Conservation (phyloP, 2,329 filamentous ascomycete genomes). For the Penicillium expansum region DNA sequence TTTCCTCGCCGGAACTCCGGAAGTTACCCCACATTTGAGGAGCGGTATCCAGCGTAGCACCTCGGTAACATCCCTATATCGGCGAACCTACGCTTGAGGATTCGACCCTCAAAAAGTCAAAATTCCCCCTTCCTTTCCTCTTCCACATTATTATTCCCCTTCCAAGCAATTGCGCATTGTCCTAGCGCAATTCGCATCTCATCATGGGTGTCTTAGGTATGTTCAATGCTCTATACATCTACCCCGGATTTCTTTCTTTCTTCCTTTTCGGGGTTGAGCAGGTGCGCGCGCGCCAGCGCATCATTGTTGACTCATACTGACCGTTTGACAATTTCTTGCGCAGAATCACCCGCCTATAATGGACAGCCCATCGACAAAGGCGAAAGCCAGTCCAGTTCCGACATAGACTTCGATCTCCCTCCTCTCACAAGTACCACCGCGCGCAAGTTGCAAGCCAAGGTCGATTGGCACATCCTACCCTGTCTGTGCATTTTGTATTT, state of each 20-base stretch:
- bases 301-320: conserved; percentile 9
- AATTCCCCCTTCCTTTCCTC: not conserved
- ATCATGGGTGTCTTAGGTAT: conserved; percentile 19
- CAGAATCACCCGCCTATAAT: not conserved
- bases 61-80: not conserved
- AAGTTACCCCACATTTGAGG: not conserved
- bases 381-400: conserved; percentile 20
- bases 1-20: not conserved
- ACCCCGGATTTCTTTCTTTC: not conserved
- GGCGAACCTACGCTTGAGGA: not conserved
- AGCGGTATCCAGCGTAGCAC: not conserved
- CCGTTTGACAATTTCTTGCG: not conserved
- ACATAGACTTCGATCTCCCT: conserved; percentile 25
- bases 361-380: conserved; percentile 17
- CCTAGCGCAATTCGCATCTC: not conserved
- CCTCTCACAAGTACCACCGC: conserved; percentile 48
- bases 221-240: not conserved
- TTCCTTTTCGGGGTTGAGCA: not conserved
- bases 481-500: conserved; percentile 71
- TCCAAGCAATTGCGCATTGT: not conserved
- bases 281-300: not conserved
- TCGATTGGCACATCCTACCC: conserved; percentile 70
- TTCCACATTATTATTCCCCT: not conserved
- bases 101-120: not conserved
- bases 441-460: conserved; percentile 63